Conservation (phyloP, 1,139 yeast genomes). For the Pichia sp. region DNA sequence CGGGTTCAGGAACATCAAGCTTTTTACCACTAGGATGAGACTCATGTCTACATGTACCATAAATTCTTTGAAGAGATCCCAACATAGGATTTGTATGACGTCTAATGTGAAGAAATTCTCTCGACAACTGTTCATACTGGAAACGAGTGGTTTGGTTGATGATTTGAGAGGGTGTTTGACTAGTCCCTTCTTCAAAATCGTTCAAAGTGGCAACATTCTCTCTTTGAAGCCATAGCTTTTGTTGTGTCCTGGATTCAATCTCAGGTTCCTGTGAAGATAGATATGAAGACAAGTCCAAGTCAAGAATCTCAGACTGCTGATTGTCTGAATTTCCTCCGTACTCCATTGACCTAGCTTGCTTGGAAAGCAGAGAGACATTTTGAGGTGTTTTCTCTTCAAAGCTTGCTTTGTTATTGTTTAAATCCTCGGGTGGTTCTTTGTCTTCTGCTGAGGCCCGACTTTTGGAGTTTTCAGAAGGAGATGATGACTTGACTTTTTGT, state of each 20-base stretch:
- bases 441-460: background rate
- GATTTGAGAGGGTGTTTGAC: constrained; percentile 3
- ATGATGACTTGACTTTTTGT: background rate
- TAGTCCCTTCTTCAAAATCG: constrained; percentile 22
- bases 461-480: background rate
- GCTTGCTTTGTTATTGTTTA: background rate
- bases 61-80: constrained; percentile 45
- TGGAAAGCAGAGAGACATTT: constrained; percentile 3
- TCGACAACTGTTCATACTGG: constrained; percentile 69
- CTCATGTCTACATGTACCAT: constrained; percentile 22
- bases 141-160: constrained; percentile 38
- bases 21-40: constrained; percentile 19
- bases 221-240: constrained; percentile 75
- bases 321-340: constrained; percentile 1
- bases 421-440: background rate
- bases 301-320: constrained; percentile 2
- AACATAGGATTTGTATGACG: constrained; percentile 66
- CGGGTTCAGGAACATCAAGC: background rate
- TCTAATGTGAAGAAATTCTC: constrained; percentile 68
- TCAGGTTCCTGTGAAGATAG: constrained; percentile 28
- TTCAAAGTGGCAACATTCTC: constrained; percentile 41
- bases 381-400: background rate
- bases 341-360: constrained; percentile 1
- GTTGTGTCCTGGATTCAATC: constrained; percentile 73
- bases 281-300: constrained; percentile 22